Evolutionary conservation across 2,329 filamentous ascomycete species (phyloP).

Genomic region (Epichloe gansuensis): DNA sequence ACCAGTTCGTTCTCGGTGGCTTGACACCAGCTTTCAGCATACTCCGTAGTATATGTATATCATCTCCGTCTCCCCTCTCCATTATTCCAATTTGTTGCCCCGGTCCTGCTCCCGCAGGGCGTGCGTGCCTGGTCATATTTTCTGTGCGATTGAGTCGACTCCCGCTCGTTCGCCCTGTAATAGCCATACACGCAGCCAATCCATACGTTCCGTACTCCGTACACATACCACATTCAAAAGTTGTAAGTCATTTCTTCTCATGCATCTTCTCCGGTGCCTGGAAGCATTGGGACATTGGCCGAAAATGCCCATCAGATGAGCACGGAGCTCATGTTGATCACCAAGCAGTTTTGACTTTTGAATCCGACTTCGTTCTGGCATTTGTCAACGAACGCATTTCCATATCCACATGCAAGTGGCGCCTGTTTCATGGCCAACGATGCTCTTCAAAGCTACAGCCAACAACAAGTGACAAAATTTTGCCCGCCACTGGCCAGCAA

Average conservation of each 20-base stretch:
- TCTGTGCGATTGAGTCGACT: background rate
- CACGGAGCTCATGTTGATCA: too few species aligned
- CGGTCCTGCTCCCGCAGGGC: constrained; percentile 6
- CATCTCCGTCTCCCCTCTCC: constrained; percentile 4
- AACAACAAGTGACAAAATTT: background rate
- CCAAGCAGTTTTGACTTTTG: too few species aligned
- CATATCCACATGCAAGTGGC: background rate
- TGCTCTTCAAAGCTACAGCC: background rate
- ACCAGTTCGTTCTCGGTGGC: background rate
- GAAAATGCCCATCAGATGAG: too few species aligned
- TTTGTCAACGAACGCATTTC: background rate
- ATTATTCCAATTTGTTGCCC: background rate
- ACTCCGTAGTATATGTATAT: constrained; percentile 1
- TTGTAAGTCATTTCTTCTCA: too few species aligned
- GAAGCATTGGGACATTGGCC: too few species aligned
- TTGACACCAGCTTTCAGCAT: background rate
- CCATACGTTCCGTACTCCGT: too few species aligned
- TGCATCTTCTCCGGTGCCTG: too few species aligned
- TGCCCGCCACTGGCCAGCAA: background rate
- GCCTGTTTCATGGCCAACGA: background rate
- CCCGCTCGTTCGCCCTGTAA: too few species aligned
- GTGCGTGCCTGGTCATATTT: constrained; percentile 1
- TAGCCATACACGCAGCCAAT: too few species aligned
- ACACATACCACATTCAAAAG: too few species aligned
- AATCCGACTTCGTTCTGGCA: too few species aligned